A percentile compares a stretch with the other conserved stretches of the same genome.
Evolutionary conservation across 1,284 basidiomycete genomes (phyloP).

Genomic region (Phellopilus nigrolimitatus): DNA sequence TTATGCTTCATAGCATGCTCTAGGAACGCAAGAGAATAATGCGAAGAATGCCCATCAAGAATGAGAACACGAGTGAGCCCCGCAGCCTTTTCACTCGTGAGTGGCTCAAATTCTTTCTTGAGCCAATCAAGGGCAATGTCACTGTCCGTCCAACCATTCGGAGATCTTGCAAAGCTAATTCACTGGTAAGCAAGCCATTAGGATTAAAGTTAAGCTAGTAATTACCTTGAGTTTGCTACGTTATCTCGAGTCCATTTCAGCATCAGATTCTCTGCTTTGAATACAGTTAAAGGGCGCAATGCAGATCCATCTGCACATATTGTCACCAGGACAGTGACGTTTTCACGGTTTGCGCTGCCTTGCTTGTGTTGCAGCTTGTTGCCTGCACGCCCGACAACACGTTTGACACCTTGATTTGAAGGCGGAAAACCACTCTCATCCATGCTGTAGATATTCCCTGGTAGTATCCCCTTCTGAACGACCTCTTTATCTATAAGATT

Average conservation of each 20-base stretch:
- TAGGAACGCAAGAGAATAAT: conserved; percentile 33
- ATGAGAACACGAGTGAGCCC: conserved; percentile 30
- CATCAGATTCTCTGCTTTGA: conserved; percentile 28
- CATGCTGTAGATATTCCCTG: conserved; percentile 32
- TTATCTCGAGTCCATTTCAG: conserved; percentile 29
- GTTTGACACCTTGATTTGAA: conserved; percentile 23
- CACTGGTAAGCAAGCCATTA: neutral
- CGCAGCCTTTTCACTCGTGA: conserved; percentile 32
- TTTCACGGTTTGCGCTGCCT: too few species aligned
- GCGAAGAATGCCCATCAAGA: conserved; percentile 38
- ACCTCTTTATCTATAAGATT: conserved; percentile 24
- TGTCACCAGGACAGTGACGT: too few species aligned
- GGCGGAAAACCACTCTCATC: conserved; percentile 33
- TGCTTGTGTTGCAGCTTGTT: too few species aligned
- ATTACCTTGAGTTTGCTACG: conserved; percentile 26
- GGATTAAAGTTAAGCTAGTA: conserved; percentile 5
- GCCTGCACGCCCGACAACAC: conserved; percentile 27
- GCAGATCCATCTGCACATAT: too few species aligned
- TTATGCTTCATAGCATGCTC: conserved; percentile 29
- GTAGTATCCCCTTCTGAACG: conserved; percentile 22
- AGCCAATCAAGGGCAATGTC: conserved; percentile 31
- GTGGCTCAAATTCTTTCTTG: conserved; percentile 31
- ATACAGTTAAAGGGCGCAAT: too few species aligned
- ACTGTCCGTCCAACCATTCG: conserved; percentile 27
- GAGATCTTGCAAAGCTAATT: conserved; percentile 24